A percentile compares a stretch with the other conserved stretches of the same genome.
Evolutionary conservation across 495 filamentous ascomycete species (phyloP).

Genomic region (Aspergillus avenaceus): DNA sequence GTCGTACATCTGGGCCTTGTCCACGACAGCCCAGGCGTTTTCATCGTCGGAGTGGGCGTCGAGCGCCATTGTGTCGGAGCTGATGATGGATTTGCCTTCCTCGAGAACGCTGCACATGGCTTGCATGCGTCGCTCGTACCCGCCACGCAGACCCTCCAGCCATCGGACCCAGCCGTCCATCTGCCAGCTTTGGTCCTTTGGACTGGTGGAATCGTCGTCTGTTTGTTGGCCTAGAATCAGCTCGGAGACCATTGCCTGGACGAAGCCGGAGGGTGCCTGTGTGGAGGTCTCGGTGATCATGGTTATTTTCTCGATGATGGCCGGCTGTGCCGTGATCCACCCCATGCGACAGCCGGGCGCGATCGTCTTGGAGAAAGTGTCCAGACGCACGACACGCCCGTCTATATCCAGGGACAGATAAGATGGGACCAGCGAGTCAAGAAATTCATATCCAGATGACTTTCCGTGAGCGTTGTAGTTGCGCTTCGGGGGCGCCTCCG

Average conservation of each 20-base stretch:
- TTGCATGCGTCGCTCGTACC: constrained; percentile 80
- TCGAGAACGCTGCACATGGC: constrained; percentile 69
- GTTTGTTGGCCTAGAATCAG: constrained; percentile 66
- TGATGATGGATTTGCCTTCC: constrained; percentile 54
- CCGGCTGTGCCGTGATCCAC: constrained; percentile 79
- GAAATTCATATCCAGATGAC: constrained; percentile 69
- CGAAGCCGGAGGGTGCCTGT: constrained; percentile 83
- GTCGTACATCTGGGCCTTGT: constrained; percentile 63
- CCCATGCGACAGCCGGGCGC: constrained; percentile 72
- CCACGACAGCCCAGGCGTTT: constrained; percentile 63
- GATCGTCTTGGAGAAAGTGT: constrained; percentile 80
- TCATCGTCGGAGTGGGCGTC: constrained; percentile 29
- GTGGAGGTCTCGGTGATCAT: constrained; percentile 71
- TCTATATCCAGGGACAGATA: constrained; percentile 73
- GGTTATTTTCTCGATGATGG: constrained; percentile 66
- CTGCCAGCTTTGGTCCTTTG: constrained; percentile 59
- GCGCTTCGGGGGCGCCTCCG: constrained; percentile 1
- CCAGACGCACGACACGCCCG: constrained; percentile 81
- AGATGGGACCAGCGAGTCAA: constrained; percentile 80
- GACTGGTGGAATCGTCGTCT: constrained; percentile 17
- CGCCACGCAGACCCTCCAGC: constrained; percentile 74
- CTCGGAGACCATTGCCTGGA: constrained; percentile 74
- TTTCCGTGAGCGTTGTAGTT: constrained; percentile 46
- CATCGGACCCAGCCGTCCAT: constrained; percentile 85
- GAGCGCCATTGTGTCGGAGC: constrained; percentile 27